These are phyloP conservation scores for Hericium rajendrae DNA, from an alignment of 768 basidiomycete species.

Conservation along the genomic window DNA sequence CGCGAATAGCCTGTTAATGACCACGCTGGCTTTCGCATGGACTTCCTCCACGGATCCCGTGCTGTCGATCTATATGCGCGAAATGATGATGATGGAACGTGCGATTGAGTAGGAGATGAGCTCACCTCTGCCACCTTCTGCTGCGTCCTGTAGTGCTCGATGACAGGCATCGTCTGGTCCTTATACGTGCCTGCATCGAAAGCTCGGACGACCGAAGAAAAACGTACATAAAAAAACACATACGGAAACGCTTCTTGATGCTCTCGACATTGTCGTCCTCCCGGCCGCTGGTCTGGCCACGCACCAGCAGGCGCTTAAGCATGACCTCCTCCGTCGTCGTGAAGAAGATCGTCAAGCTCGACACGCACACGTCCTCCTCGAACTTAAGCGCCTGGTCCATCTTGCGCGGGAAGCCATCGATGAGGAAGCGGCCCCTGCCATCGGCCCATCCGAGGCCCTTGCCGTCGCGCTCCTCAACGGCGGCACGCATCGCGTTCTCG, in stretches of 20 bases:
- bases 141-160: slow-evolving; percentile 61
- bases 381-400: slow-evolving; percentile 97
- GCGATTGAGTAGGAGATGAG: background rate
- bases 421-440: slow-evolving; percentile 78
- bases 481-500: slow-evolving; percentile 79
- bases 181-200: slow-evolving; percentile 61
- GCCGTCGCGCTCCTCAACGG: slow-evolving; percentile 33
- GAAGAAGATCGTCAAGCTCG: slow-evolving; percentile 78
- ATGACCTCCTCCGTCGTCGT: slow-evolving; percentile 83
- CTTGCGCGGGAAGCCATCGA: slow-evolving; percentile 97
- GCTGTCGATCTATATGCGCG: slow-evolving; percentile 49
- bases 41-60: slow-evolving; percentile 63
- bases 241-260: slow-evolving; percentile 95
- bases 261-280: slow-evolving; percentile 94
- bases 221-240: slow-evolving; percentile 17
- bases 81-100: background rate
- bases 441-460: slow-evolving; percentile 51
- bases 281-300: slow-evolving; percentile 88
- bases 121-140: slow-evolving; percentile 75
- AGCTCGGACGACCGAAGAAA: background rate
- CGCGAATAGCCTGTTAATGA: slow-evolving; percentile 40
- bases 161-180: slow-evolving; percentile 87
- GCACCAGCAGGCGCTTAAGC: slow-evolving; percentile 74
- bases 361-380: slow-evolving; percentile 76
- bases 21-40: slow-evolving; percentile 45